Percentiles rank a stretch among this genome's conserved stretches.
Conservation (phyloP, 2,329 filamentous ascomycete species). For the Daldinia sp. region DNA sequence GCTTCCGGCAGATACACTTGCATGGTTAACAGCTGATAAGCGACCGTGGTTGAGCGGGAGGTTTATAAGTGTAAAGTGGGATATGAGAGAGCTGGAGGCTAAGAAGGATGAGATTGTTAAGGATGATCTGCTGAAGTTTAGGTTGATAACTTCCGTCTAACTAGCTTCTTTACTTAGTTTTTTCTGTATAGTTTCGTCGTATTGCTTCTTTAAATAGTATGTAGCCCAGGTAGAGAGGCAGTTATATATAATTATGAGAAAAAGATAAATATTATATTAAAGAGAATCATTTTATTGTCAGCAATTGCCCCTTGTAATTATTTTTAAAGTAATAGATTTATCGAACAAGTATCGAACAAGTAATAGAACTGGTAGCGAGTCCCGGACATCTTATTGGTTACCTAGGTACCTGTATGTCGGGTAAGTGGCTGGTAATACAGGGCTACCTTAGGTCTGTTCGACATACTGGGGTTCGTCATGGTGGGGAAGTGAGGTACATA, state of each 20-base stretch:
- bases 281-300: too few species aligned
- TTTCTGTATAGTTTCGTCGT: neutral
- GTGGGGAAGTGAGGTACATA: neutral
- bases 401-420: too few species aligned
- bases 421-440: too few species aligned
- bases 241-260: too few species aligned
- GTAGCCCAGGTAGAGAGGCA: neutral
- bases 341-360: too few species aligned
- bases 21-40: slow-evolving; percentile 43
- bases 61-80: slow-evolving; percentile 49
- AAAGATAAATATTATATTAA: too few species aligned
- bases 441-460: too few species aligned
- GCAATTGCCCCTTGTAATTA: too few species aligned
- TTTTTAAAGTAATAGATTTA: too few species aligned
- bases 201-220: neutral
- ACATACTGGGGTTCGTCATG: slow-evolving; percentile 22
- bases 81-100: slow-evolving; percentile 51
- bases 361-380: too few species aligned
- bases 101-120: slow-evolving; percentile 50
- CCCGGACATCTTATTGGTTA: too few species aligned
- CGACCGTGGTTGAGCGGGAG: slow-evolving; percentile 48
- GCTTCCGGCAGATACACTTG: slow-evolving; percentile 47
- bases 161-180: neutral
- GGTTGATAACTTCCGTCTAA: slow-evolving; percentile 32
- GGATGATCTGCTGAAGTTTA: slow-evolving; percentile 50